These are phyloP conservation scores for Skeletonema marinoi DNA, from an alignment of 108 stramenopile species.

Conservation along the genomic window DNA sequence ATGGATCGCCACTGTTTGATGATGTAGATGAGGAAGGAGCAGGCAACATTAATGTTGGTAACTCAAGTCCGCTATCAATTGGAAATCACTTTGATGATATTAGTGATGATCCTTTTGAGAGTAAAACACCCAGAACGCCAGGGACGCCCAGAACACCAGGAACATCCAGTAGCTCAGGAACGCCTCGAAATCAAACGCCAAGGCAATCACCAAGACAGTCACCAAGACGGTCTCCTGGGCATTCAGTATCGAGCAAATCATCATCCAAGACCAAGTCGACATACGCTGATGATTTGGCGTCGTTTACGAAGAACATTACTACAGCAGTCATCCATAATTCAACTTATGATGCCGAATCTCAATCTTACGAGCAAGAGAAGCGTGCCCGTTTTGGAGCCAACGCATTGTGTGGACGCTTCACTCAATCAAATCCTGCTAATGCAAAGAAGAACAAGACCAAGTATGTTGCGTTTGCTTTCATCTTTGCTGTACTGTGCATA, in stretches of 20 bases:
- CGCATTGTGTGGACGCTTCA: slow-evolving; percentile 23
- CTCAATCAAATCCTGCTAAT: background rate
- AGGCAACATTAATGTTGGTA: slow-evolving; percentile 7
- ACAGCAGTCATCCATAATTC: background rate
- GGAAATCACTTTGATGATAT: slow-evolving; percentile 1
- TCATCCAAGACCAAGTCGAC: background rate
- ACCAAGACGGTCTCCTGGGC: background rate
- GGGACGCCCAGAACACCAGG: background rate
- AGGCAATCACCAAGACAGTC: background rate
- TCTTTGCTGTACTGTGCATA: background rate
- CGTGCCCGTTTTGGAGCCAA: slow-evolving; percentile 6
- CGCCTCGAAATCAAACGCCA: background rate
- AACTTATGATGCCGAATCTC: background rate
- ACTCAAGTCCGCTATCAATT: background rate
- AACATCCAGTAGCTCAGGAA: background rate
- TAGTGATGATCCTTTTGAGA: background rate
- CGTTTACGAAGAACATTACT: slow-evolving; percentile 14
- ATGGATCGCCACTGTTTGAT: slow-evolving; percentile 18
- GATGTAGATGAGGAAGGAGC: slow-evolving; percentile 15
- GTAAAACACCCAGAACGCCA: background rate
- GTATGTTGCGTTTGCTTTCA: slow-evolving; percentile 3
- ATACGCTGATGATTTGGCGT: slow-evolving; percentile 23
- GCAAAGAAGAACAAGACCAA: slow-evolving; percentile 10
- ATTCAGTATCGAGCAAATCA: background rate
- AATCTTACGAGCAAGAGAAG: background rate